These are phyloP conservation scores for Yamadazyma diospyri DNA, from an alignment of 1,139 yeast species.

Conservation along the genomic window DNA sequence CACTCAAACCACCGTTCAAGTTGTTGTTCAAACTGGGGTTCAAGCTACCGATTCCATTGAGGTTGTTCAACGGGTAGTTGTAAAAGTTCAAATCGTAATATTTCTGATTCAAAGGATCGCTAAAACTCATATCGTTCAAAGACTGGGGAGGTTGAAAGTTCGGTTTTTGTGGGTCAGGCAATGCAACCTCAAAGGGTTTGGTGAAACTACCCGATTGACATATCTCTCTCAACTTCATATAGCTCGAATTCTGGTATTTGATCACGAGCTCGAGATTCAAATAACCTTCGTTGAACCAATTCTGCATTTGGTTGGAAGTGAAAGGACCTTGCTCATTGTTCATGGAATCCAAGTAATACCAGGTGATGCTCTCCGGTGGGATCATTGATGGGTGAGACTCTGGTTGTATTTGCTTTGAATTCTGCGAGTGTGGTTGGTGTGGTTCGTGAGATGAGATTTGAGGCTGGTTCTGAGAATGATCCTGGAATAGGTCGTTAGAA, in stretches of 20 bases:
- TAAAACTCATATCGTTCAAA: slow-evolving; percentile 1
- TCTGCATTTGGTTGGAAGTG: slow-evolving; percentile 71
- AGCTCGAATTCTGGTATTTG: slow-evolving; percentile 51
- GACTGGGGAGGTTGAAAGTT: not conserved
- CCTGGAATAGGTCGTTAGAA: not conserved
- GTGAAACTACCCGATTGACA: slow-evolving; percentile 43
- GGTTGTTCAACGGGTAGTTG: slow-evolving; percentile 1
- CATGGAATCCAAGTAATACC: slow-evolving; percentile 72
- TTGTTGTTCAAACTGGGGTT: not conserved
- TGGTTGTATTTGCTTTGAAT: not conserved
- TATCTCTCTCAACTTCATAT: slow-evolving; percentile 42
- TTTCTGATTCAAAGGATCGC: not conserved
- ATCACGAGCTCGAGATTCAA: slow-evolving; percentile 53
- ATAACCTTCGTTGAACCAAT: slow-evolving; percentile 67
- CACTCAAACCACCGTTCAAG: not conserved
- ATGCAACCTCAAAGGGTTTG: slow-evolving; percentile 63
- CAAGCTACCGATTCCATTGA: not conserved
- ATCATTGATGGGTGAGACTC: slow-evolving; percentile 3
- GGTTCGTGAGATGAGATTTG: too few relatives aligned
- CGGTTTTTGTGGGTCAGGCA: slow-evolving; percentile 30
- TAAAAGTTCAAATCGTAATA: slow-evolving; percentile 1
- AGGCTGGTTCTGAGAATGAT: not conserved
- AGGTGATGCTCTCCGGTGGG: slow-evolving; percentile 44
- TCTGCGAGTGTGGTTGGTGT: not conserved
- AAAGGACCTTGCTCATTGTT: slow-evolving; percentile 83